Evolutionary conservation across 2,329 filamentous ascomycete species (phyloP), one percentile per base, ranked within the genome.

Genomic region (Xenoacremonium recifei): DNA sequence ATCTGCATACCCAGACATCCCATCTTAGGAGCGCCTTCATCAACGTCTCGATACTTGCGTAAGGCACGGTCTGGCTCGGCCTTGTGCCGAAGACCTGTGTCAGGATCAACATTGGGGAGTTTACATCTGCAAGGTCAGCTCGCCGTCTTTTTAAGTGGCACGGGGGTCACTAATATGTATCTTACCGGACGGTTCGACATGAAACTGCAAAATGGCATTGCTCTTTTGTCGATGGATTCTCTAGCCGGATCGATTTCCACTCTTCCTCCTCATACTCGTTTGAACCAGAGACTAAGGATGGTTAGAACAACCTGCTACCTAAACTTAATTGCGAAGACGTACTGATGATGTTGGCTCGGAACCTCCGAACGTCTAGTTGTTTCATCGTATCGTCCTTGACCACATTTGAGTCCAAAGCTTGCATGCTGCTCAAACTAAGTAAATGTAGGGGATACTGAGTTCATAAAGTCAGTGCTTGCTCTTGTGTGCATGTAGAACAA

Each of bases 301-400:
- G 23, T 27, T n/a, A n/a, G n/a, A 13, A 9, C 23, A 27, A 27
- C 23, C 13, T 27, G 23, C 9, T 27, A 27, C 23, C 13, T 13
- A 9, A 7, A 16, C 7, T 16, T 36, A 36, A 34, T 37, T 39
- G 19, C 20, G 18, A 15, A 19, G 16, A 16, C 12, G 61, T 63
- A 82, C 79, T 65, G 51, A 88, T 82, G 23, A 91, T 80, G 54
- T 91, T 90, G 27, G 85, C 77, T 18, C 86, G 76, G 64, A 88
- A 90, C 11, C 84, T 76, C 13, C 76, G 66, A 7, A 78, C 76
- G 42, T 84, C 79, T 1, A 89, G 70, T 20, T 72, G 66, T 20
- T 71, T 69, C 15, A 76, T 58, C 6, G 57, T 56, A 18, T 72
- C 65, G 37, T 73, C 72, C 50, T 73, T 74, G 2, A 74, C 70